Conservation (phyloP, 179 eudicot genomes). For the Sideroxylon spinosum region DNA sequence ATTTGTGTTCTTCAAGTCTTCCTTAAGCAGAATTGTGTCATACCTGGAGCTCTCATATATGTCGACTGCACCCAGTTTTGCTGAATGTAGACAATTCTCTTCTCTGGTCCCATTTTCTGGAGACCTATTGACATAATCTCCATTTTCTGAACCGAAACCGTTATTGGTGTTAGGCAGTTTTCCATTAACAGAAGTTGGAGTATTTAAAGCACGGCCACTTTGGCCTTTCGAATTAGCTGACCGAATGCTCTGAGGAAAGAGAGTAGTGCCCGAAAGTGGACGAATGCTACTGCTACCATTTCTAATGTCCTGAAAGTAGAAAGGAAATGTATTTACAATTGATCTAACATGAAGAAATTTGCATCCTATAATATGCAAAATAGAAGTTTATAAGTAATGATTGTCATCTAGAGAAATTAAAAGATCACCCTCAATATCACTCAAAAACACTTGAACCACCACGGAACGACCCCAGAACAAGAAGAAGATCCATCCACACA, state of each 20-base stretch:
- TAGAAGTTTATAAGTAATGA: background rate
- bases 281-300: slow-evolving; percentile 62
- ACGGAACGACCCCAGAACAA: background rate
- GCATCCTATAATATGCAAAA: background rate
- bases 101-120: slow-evolving; percentile 48
- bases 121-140: slow-evolving; percentile 35
- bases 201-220: slow-evolving; percentile 36
- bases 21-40: slow-evolving; percentile 79
- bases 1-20: slow-evolving; percentile 79
- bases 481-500: background rate
- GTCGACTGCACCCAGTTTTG: slow-evolving; percentile 55
- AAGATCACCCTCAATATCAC: background rate
- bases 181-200: slow-evolving; percentile 55
- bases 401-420: background rate
- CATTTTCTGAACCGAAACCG: slow-evolving; percentile 42
- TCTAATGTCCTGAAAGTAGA: slow-evolving; percentile 57
- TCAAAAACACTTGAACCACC: background rate
- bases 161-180: slow-evolving; percentile 36
- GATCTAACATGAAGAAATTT: background rate
- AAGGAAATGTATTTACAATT: slow-evolving; percentile 9
- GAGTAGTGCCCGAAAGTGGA: slow-evolving; percentile 62
- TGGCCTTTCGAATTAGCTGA: slow-evolving; percentile 53
- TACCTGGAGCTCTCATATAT: slow-evolving; percentile 88
- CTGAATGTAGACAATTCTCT: slow-evolving; percentile 51
- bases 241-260: slow-evolving; percentile 89